phyloP scores from a whole-genome alignment of 371 early-diverging fungal genomes.

The Choanephora cucurbitarum region DNA sequence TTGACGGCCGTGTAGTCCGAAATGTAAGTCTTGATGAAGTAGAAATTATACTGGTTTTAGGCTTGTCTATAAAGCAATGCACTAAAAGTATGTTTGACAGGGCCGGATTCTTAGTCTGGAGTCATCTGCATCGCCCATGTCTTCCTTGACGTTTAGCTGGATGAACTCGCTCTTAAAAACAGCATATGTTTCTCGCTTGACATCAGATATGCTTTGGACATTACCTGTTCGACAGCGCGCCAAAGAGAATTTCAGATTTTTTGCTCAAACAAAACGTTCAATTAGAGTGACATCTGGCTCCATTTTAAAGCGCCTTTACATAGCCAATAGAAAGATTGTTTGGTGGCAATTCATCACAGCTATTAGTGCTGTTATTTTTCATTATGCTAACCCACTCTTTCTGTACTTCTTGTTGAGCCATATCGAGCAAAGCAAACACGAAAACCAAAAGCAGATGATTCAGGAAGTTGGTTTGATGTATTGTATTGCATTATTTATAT shows the following conservation, averaged over 20 bases:
- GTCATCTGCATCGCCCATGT: constrained; percentile 61
- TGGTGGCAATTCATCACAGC: constrained; percentile 52
- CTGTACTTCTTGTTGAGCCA: constrained; percentile 48
- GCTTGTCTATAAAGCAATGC: neutral
- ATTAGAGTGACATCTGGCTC: neutral
- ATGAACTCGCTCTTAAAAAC: constrained; percentile 68
- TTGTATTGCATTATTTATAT: constrained; percentile 54
- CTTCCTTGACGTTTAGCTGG: constrained; percentile 76
- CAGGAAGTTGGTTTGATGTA: constrained; percentile 50
- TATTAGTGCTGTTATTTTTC: constrained; percentile 50
- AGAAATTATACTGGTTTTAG: too few relatives aligned
- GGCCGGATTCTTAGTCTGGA: constrained; percentile 62
- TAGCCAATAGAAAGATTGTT: constrained; percentile 36
- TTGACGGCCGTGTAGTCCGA: constrained; percentile 46
- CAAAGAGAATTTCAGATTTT: constrained; percentile 38
- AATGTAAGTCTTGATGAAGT: constrained; percentile 33
- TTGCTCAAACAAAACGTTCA: constrained; percentile 19
- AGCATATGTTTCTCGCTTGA: constrained; percentile 60
- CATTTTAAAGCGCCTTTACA: constrained; percentile 31
- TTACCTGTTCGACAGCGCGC: constrained; percentile 52
- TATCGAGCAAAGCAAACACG: constrained; percentile 41
- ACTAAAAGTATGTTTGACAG: constrained; percentile 21
- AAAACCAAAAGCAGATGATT: constrained; percentile 7
- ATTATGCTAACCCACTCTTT: constrained; percentile 59
- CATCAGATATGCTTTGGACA: constrained; percentile 70